Evolutionary conservation across 345 rosid genomes (phyloP).

Genomic region (Citrus reticulata): DNA sequence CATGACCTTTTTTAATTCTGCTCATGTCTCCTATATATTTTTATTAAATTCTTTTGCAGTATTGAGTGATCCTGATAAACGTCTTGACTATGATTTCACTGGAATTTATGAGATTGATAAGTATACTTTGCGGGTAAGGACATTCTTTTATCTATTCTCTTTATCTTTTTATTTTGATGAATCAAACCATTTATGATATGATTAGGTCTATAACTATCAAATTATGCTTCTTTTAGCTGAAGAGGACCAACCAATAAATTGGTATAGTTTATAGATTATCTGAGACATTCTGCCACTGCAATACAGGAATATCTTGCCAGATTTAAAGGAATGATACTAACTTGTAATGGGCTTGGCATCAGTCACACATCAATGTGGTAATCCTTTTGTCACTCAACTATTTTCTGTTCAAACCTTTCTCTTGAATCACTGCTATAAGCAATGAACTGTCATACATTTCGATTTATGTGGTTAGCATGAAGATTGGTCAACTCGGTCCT

Average conservation of each 20-base stretch:
- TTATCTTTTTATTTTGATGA: not conserved
- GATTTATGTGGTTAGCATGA: not conserved
- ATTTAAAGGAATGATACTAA: constrained; percentile 88
- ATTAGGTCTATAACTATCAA: not conserved
- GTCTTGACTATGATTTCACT: constrained; percentile 71
- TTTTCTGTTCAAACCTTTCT: not conserved
- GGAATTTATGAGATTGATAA: constrained; percentile 79
- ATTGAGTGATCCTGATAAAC: constrained; percentile 68
- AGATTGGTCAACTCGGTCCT: not conserved
- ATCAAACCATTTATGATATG: constrained; percentile 1
- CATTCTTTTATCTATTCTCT: not conserved
- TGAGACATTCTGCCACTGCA: constrained; percentile 6
- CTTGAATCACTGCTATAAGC: not conserved
- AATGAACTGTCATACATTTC: not conserved
- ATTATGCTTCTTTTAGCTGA: not conserved
- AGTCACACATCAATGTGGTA: constrained; percentile 60
- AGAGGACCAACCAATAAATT: not conserved
- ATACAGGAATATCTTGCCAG: constrained; percentile 80
- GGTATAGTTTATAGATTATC: constrained; percentile 1
- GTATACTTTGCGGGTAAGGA: constrained; percentile 68
- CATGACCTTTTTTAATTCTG: not conserved
- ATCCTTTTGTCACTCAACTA: constrained; percentile 6
- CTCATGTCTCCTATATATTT: constrained; percentile 5
- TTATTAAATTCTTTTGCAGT: constrained; percentile 37
- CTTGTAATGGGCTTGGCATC: constrained; percentile 91